Percentiles rank a stretch among this genome's conserved stretches.
These are phyloP conservation scores for Blastobotrys americana DNA, from an alignment of 805 yeast genomes.

Conservation along the genomic window DNA sequence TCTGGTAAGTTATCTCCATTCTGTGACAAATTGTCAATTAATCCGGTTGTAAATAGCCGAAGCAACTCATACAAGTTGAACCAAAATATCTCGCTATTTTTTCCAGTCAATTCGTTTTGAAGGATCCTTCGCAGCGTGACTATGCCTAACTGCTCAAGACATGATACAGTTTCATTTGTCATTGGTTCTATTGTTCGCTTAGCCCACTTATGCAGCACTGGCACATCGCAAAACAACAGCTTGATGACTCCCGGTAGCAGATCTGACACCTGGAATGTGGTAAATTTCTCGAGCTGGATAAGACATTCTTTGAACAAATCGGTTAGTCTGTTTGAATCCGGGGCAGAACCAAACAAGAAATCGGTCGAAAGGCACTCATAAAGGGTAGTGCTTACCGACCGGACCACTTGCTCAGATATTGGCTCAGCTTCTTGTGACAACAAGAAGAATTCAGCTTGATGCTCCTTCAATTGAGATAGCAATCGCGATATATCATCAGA, in stretches of 20 bases:
- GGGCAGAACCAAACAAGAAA: not conserved
- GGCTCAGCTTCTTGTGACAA: slow-evolving; percentile 1
- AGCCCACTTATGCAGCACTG: slow-evolving; percentile 11
- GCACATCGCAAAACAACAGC: slow-evolving; percentile 9
- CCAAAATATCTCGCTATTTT: slow-evolving; percentile 2
- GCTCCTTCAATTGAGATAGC: slow-evolving; percentile 1
- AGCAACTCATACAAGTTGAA: not conserved
- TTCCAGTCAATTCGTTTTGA: no score
- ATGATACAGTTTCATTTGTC: no score
- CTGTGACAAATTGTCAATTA: not conserved
- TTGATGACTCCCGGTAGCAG: slow-evolving; percentile 3
- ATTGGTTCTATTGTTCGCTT: no score
- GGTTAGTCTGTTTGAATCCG: not conserved
- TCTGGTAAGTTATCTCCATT: slow-evolving; percentile 1
- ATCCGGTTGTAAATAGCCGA: not conserved
- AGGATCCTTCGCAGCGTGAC: no score
- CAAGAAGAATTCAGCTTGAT: not conserved
- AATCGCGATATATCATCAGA: not conserved
- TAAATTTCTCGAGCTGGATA: slow-evolving; percentile 2
- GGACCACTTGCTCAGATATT: not conserved
- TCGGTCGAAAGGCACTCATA: slow-evolving; percentile 5
- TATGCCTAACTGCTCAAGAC: no score
- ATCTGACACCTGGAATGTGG: slow-evolving; percentile 1
- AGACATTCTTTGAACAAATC: not conserved
- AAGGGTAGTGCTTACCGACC: slow-evolving; percentile 3